These are phyloP conservation scores for Pseudogymnoascus sp. DNA, from an alignment of 2,329 filamentous ascomycete genomes.

Conservation along the genomic window DNA sequence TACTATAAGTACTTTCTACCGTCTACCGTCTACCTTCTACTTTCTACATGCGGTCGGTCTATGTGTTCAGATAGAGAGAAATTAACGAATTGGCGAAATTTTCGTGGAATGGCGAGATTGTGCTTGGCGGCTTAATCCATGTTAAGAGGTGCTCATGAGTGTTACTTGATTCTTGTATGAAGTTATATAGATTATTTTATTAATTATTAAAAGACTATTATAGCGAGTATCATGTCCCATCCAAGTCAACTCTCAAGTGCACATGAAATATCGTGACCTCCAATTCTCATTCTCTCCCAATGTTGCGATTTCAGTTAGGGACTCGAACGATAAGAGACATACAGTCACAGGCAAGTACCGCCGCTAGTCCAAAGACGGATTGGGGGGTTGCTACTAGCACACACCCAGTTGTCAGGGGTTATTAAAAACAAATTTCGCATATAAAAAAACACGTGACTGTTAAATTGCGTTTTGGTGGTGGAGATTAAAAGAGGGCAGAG, in stretches of 20 bases:
- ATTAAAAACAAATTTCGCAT: neutral
- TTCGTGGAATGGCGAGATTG: neutral
- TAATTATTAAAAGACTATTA: neutral
- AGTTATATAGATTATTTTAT: neutral
- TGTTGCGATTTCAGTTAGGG: neutral
- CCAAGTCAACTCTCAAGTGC: neutral
- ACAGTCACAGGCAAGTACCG: neutral
- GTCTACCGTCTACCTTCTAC: no score
- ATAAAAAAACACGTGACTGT: neutral
- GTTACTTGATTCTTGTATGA: neutral
- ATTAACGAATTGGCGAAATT: slow-evolving; percentile 7
- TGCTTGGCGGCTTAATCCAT: neutral
- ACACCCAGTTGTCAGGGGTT: neutral
- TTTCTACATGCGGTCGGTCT: slow-evolving; percentile 1
- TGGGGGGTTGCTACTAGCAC: neutral
- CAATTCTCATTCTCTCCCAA: no score
- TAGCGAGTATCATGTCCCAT: neutral
- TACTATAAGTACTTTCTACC: neutral
- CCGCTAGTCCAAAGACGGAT: neutral
- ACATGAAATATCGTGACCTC: neutral
- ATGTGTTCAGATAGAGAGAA: neutral
- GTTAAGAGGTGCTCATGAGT: neutral
- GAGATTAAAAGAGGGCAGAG: neutral
- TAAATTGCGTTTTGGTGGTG: neutral
- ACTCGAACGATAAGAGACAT: neutral